A percentile compares a stretch with the other conserved stretches of the same genome.
phyloP scores from a whole-genome alignment of 2,329 filamentous ascomycete genomes.

The Cladosporium cucumerinum region DNA sequence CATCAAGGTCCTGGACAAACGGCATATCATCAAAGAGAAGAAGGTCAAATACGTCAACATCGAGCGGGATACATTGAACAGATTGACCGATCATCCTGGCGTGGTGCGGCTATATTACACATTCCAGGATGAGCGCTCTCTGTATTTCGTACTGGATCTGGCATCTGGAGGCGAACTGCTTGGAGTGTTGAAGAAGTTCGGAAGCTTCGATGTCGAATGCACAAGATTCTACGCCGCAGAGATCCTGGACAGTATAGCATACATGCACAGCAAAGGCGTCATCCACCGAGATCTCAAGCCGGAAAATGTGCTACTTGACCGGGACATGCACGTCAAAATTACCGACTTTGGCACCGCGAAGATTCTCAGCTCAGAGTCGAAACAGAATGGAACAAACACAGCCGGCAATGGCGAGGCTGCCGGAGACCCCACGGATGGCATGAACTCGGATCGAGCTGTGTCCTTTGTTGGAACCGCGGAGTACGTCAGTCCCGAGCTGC shows the following conservation, averaged over 20 bases:
- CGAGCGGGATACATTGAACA: slow-evolving; percentile 95
- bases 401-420: slow-evolving; percentile 29
- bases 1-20: slow-evolving; percentile 96
- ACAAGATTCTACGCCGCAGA: slow-evolving; percentile 91
- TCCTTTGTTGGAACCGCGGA: slow-evolving; percentile 98
- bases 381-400: slow-evolving; percentile 35
- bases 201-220: slow-evolving; percentile 93
- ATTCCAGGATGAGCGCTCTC: slow-evolving; percentile 91
- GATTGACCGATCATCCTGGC: slow-evolving; percentile 91
- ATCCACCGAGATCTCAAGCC: slow-evolving; percentile 97
- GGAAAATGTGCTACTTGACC: slow-evolving; percentile 92
- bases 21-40: slow-evolving; percentile 99
- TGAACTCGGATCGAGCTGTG: slow-evolving; percentile 71
- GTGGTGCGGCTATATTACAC: slow-evolving; percentile 98
- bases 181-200: slow-evolving; percentile 88
- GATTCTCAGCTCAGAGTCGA: slow-evolving; percentile 59
- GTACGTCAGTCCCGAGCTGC: slow-evolving; percentile 95
- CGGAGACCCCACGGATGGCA: slow-evolving; percentile 53
- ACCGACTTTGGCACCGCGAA: slow-evolving; percentile 99
- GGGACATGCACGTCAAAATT: slow-evolving; percentile 97
- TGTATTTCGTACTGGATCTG: slow-evolving; percentile 95
- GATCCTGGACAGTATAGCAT: slow-evolving; percentile 92
- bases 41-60: slow-evolving; percentile 99
- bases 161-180: slow-evolving; percentile 89
- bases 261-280: slow-evolving; percentile 95